A percentile compares a stretch with the other conserved stretches of the same genome.
These are phyloP conservation scores for Allium fistulosum DNA, from an alignment of 106 monocot genomes.

Conservation along the genomic window DNA sequence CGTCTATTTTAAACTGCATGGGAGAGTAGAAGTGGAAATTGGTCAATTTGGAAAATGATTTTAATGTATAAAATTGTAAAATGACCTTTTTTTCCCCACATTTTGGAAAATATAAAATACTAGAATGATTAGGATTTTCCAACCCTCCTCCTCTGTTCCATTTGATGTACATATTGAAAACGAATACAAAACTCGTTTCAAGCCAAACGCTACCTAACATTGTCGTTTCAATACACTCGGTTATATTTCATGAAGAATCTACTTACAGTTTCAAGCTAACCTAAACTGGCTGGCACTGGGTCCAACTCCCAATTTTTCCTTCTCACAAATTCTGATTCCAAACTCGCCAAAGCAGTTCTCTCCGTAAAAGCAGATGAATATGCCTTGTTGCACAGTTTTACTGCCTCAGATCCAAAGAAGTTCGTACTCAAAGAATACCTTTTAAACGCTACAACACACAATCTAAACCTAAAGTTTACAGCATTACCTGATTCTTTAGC, in stretches of 20 bases:
- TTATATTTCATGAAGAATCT: slow-evolving; percentile 53
- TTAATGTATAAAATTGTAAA: not conserved
- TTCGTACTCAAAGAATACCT: slow-evolving; percentile 70
- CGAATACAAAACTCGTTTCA: too few relatives aligned
- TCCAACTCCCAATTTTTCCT: slow-evolving; percentile 76
- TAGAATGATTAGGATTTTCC: not conserved
- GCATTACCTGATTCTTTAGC: slow-evolving; percentile 62
- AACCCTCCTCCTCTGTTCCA: slow-evolving; percentile 66
- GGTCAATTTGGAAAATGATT: too few relatives aligned
- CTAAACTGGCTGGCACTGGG: slow-evolving; percentile 78
- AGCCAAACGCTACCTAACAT: too few relatives aligned
- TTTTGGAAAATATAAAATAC: not conserved
- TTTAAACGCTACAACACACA: slow-evolving; percentile 42
- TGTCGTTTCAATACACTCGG: slow-evolving; percentile 7
- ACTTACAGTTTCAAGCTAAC: slow-evolving; percentile 58
- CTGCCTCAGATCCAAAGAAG: slow-evolving; percentile 14
- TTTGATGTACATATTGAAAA: slow-evolving; percentile 1
- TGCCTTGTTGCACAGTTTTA: slow-evolving; percentile 80
- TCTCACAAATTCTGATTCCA: slow-evolving; percentile 22
- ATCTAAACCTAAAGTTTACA: slow-evolving; percentile 40
- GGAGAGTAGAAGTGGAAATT: too few relatives aligned
- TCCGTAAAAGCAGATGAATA: slow-evolving; percentile 51
- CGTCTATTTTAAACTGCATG: too few relatives aligned
- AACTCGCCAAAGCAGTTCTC: slow-evolving; percentile 55
- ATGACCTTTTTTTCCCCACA: slow-evolving; percentile 26